These are phyloP conservation scores for Tetrapisispora namnaoensis DNA, from an alignment of 805 yeast genomes.

Conservation along the genomic window DNA sequence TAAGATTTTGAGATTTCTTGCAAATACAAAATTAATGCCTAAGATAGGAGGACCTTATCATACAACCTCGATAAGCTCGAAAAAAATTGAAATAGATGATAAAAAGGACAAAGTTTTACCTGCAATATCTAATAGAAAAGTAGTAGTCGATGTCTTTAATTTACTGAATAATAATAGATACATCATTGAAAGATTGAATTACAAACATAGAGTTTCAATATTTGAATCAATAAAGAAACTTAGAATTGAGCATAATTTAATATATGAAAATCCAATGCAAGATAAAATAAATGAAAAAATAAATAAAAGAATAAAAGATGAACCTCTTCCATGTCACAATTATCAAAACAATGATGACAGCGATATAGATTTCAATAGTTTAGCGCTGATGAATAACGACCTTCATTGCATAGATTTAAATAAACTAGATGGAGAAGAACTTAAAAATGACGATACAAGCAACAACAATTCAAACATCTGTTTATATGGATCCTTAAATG, in stretches of 20 bases:
- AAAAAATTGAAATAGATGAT: not conserved
- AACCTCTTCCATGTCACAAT: not conserved
- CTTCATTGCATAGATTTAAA: not conserved
- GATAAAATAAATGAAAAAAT: conserved; percentile 2
- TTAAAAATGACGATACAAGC: not conserved
- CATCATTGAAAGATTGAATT: conserved; percentile 6
- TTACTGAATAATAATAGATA: conserved; percentile 11
- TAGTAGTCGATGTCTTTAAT: conserved; percentile 16
- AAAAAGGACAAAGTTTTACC: not conserved
- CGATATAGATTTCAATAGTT: not conserved
- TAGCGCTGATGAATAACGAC: not conserved
- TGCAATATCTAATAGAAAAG: not conserved
- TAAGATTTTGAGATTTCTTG: conserved; percentile 15
- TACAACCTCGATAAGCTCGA: not conserved
- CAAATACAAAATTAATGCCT: conserved; percentile 14
- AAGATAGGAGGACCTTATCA: not conserved
- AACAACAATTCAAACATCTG: not conserved
- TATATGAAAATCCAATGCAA: conserved; percentile 1
- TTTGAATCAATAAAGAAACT: conserved; percentile 12
- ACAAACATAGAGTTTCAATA: conserved; percentile 9
- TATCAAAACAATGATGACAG: not conserved
- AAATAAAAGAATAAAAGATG: not conserved
- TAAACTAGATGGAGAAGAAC: not conserved
- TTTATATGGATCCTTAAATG: conserved; percentile 1
- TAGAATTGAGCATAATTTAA: conserved; percentile 11